Conservation (phyloP, 164 flowering plant species). For the Echeveria elegans region DNA sequence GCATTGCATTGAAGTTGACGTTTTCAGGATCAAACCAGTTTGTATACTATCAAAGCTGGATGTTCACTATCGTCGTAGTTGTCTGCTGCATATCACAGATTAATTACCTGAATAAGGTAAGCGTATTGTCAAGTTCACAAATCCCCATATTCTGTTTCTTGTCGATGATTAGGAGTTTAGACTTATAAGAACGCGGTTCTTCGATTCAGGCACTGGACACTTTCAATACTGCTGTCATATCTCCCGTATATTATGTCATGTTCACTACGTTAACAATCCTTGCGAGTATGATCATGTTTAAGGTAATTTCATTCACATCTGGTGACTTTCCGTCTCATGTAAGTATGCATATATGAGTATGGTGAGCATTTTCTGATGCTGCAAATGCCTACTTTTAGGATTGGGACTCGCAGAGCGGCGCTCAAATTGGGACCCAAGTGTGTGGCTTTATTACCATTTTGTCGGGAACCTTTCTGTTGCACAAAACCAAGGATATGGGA, state of each 20-base stretch:
- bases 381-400: conserved; percentile 32
- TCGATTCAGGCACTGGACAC: conserved; percentile 8
- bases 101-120: conserved; percentile 11
- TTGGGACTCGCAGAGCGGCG: conserved; percentile 59
- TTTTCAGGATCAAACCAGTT: conserved; percentile 7
- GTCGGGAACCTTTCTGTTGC: conserved; percentile 74
- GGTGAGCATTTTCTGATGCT: background rate
- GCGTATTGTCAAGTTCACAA: background rate
- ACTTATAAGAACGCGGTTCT: background rate
- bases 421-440: conserved; percentile 60
- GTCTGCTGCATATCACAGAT: conserved; percentile 6
- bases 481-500: conserved; percentile 62
- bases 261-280: conserved; percentile 10
- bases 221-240: conserved; percentile 11
- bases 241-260: conserved; percentile 12
- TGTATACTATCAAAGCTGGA: conserved; percentile 6
- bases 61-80: conserved; percentile 1
- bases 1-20: conserved; percentile 11
- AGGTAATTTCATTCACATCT: background rate
- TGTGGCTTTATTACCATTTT: conserved; percentile 75
- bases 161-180: background rate
- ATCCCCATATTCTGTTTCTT: background rate
- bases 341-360: too few relatives aligned
- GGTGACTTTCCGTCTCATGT: background rate
- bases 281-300: conserved; percentile 13